phyloP scores from a whole-genome alignment of 306 rosid species.

The Fagus sylvatica region DNA sequence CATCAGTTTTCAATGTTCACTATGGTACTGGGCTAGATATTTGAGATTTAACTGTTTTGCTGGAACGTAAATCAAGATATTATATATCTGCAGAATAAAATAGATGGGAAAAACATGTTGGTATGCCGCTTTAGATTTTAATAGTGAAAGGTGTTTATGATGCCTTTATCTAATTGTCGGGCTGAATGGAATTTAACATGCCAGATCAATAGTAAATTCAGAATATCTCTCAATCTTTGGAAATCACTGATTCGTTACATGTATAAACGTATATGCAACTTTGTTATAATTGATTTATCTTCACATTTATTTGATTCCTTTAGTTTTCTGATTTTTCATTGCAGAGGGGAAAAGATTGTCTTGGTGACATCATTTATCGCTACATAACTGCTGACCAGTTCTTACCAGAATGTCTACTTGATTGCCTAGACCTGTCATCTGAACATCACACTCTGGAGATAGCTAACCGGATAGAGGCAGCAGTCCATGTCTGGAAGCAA shows the following conservation, averaged over 20 bases:
- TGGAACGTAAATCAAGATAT: too few species aligned
- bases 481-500: slow-evolving; percentile 75
- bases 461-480: slow-evolving; percentile 88
- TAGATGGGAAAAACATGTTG: not conserved
- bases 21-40: too few species aligned
- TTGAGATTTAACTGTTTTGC: too few species aligned
- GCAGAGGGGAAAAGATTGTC: slow-evolving; percentile 88
- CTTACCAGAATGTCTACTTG: slow-evolving; percentile 73
- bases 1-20: too few species aligned
- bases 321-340: slow-evolving; percentile 12
- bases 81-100: not conserved
- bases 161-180: not conserved
- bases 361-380: slow-evolving; percentile 84
- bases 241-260: not conserved
- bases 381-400: slow-evolving; percentile 70
- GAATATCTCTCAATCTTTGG: not conserved
- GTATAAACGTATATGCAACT: not conserved
- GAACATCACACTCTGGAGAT: slow-evolving; percentile 83
- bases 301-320: not conserved
- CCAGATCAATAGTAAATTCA: not conserved
- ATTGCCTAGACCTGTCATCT: slow-evolving; percentile 86
- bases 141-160: not conserved
- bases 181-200: not conserved
- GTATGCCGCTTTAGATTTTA: not conserved
- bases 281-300: not conserved